Evolutionary conservation across 1,284 basidiomycete genomes (phyloP), one percentile per base, ranked within the genome.

Genomic region (Cryptococcus depauperatus): DNA sequence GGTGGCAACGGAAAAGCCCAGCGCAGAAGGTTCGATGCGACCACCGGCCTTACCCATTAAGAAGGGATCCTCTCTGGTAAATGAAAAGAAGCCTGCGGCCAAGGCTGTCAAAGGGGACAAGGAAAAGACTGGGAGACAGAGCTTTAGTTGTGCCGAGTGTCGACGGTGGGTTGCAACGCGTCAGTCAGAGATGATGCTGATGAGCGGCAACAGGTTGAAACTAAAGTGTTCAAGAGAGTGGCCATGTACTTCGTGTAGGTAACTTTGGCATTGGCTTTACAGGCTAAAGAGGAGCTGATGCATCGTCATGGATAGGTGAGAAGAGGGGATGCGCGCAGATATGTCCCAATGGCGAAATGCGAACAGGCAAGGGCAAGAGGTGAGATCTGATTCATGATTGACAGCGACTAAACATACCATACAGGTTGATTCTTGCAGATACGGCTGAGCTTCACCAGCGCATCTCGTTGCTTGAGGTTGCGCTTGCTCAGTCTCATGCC

Each of bases 291-390:
- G 29, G 5, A 18, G 33, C 25, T 48, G n/a, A 43, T 30, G 21
- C 13, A 21, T 30, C 41, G 19, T 8, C 22, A 10, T 18, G 33
- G 11, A 21, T 42, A 64, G 61, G 61, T 41, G 59, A 56, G 25
- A 63, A 66, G 41, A 52, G 69, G 32, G 68, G 68, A 13, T 66
- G 65, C 30, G 64, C 59, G 7, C 61, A 66, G 47, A 66, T 69
- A 30, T 69, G 68, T 50, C 68, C 68, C 8, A 61, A 58, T 35
- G 64, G 66, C 4, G 56, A 62, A 37, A 64, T 68, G 60, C 51
- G 56, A 40, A 64, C 61, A 1, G 61, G 62, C 4, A 65, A 64
- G 37, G 65, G 67, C 34, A 69, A 65, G 48, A 48, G 64, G 64
- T 64, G 47, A 45, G 63, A 52, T 3, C 19, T 18, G n/a, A 23